Percentiles rank a stretch among this genome's conserved stretches.
These are phyloP conservation scores for Umbelopsis isabellina DNA, from an alignment of 192 early-diverging fungal genomes.

Conservation along the genomic window DNA sequence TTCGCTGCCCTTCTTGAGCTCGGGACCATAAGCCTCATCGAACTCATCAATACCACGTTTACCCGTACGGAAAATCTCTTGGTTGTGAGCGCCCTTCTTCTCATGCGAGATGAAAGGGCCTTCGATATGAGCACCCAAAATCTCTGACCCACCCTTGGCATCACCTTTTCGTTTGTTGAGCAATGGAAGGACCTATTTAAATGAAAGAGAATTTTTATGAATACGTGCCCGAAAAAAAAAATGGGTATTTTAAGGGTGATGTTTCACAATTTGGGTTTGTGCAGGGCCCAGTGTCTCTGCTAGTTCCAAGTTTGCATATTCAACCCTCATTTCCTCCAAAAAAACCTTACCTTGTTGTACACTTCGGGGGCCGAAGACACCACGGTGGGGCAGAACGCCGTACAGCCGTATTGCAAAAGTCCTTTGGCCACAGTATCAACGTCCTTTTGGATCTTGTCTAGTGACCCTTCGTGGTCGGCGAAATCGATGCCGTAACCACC, in stretches of 20 bases:
- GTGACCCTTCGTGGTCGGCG: constrained; percentile 52
- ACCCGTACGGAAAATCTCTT: constrained; percentile 43
- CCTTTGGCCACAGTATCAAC: constrained; percentile 73
- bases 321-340: neutral
- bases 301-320: neutral
- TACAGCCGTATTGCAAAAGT: constrained; percentile 77
- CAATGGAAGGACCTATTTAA: constrained; percentile 53
- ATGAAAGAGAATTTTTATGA: neutral
- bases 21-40: constrained; percentile 72
- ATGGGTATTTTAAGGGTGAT: neutral
- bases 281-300: neutral
- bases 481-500: constrained; percentile 86
- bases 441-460: constrained; percentile 61
- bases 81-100: constrained; percentile 80
- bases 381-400: constrained; percentile 80
- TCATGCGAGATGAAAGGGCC: constrained; percentile 64
- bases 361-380: constrained; percentile 74
- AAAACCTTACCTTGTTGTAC: constrained; percentile 63
- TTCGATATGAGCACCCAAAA: constrained; percentile 73
- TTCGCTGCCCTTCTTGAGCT: constrained; percentile 37
- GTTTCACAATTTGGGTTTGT: neutral
- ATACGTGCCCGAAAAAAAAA: neutral
- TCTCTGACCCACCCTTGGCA: constrained; percentile 62
- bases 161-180: constrained; percentile 68
- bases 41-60: constrained; percentile 66